These are phyloP conservation scores for Hura crepitans DNA, from an alignment of 441 rosid genomes.

Conservation along the genomic window DNA sequence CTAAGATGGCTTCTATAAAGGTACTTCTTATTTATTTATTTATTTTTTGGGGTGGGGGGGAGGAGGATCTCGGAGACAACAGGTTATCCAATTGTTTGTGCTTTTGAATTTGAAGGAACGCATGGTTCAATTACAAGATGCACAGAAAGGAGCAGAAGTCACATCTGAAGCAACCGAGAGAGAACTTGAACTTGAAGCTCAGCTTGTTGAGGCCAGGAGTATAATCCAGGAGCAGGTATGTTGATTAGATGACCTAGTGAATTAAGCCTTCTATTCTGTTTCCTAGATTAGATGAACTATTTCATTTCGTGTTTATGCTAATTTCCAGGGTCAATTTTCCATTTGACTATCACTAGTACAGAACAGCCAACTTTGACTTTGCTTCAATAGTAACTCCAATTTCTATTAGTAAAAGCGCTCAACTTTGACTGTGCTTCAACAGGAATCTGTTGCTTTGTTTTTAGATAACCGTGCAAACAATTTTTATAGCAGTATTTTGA, in stretches of 20 bases:
- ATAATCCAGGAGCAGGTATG: conserved; percentile 94
- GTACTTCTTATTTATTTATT: conserved; percentile 31
- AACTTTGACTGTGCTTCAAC: too few species aligned
- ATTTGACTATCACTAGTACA: too few species aligned
- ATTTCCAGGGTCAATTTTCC: too few species aligned
- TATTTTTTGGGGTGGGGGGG: background rate
- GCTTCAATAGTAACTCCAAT: too few species aligned
- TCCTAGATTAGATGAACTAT: background rate
- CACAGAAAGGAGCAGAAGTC: conserved; percentile 83
- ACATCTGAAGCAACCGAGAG: conserved; percentile 95
- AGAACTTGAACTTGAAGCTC: conserved; percentile 99
- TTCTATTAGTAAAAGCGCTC: too few species aligned
- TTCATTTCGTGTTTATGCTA: background rate
- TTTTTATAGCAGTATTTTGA: too few species aligned
- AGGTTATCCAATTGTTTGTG: background rate
- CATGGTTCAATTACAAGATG: conserved; percentile 90
- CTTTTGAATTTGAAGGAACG: conserved; percentile 53
- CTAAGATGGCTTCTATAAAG: conserved; percentile 94
- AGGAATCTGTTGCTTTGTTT: too few species aligned
- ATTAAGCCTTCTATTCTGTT: background rate
- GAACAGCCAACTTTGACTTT: too few species aligned
- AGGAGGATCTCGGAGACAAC: background rate
- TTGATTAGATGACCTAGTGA: background rate
- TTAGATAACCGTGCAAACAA: background rate
- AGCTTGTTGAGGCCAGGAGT: conserved; percentile 96